Conservation (phyloP, 2,329 filamentous ascomycete genomes). For the Myrmaecium sp. region DNA sequence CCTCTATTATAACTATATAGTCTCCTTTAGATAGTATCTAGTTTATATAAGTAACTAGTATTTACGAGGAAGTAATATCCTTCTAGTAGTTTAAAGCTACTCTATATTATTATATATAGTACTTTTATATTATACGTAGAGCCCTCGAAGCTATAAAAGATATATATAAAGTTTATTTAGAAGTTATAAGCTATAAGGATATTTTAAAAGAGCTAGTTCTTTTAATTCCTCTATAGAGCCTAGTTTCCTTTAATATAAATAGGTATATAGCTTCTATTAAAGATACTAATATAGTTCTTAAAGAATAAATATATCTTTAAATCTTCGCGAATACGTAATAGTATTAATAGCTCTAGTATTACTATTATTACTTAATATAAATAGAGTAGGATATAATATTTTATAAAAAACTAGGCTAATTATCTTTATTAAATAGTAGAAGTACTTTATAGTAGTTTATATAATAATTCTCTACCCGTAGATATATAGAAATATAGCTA, state of each 20-base stretch:
- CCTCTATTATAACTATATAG: too few species aligned
- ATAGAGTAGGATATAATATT: too few species aligned
- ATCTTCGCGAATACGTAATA: too few species aligned
- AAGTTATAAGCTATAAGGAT: slow-evolving; percentile 2
- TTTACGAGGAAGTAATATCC: neutral
- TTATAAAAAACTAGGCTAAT: too few species aligned
- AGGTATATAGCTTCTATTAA: slow-evolving; percentile 1
- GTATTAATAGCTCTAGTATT: too few species aligned
- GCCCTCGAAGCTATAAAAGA: slow-evolving; percentile 3
- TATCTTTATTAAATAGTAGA: too few species aligned
- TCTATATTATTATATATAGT: neutral
- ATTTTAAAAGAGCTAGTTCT: slow-evolving; percentile 1
- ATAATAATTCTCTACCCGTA: too few species aligned
- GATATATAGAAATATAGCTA: too few species aligned
- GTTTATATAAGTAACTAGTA: slow-evolving; percentile 2
- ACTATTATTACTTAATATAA: too few species aligned
- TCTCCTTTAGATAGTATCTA: slow-evolving; percentile 1
- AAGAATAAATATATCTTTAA: slow-evolving; percentile 2
- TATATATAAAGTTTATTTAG: slow-evolving; percentile 3
- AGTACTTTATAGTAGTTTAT: too few species aligned
- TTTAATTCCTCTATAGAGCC: slow-evolving; percentile 1
- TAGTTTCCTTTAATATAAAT: neutral
- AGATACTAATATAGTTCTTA: slow-evolving; percentile 1
- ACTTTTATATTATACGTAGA: slow-evolving; percentile 1
- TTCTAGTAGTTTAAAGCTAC: neutral